Base-by-base conservation (phyloP, 139 green algal species). In the Tetradesmus lagerheimii region DNA sequence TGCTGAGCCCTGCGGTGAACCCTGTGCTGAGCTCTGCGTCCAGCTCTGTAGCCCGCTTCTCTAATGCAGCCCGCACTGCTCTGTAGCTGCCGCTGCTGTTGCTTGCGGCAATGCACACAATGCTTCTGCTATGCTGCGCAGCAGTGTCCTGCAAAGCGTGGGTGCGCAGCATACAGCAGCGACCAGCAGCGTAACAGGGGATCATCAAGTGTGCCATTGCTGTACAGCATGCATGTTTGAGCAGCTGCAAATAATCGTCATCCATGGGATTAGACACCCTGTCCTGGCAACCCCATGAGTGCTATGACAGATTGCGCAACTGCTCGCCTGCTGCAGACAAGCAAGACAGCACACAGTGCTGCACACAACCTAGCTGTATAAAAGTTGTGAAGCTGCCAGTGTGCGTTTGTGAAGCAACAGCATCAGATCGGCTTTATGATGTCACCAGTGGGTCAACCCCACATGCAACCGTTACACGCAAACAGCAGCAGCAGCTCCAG, bases 391-490 rank as follows among this genome's bases (percentile, higher is more conserved):
- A 14, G 47, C 47, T n/a, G n/a, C n/a, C n/a, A n/a, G n/a, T n/a
- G n/a, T 31, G 57, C 57, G 5, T 29, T n/a, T 20, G 4, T n/a
- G 12, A 64, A 34, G 81, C 45, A 88, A 64, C 83, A 88, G 83
- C 64, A 81, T 88, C 83, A 88, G 83, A 88, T 88, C 83, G 83
- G 83, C 83, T 88, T 88, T 88, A 80, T 80, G 62, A 37, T 31
- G 64, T 88, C 62, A 80, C 64, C 83, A 88, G 31, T n/a, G 27
- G 20, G 83, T 64, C 83, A 88, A 88, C 83, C 62, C 83, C 83
- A 88, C 83, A 64, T 64, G 83, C 64, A 37, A 38, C 71, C 29
- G 16, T n/a, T 67, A 27, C 38, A 34, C 57, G 27, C 25, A 62
- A 84, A 5, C 78, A 66, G 27, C 1, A 47, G 31, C 79, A 64